These are phyloP conservation scores for Bretziella fagacearum DNA, from an alignment of 2,329 filamentous ascomycete species.

Conservation along the genomic window DNA sequence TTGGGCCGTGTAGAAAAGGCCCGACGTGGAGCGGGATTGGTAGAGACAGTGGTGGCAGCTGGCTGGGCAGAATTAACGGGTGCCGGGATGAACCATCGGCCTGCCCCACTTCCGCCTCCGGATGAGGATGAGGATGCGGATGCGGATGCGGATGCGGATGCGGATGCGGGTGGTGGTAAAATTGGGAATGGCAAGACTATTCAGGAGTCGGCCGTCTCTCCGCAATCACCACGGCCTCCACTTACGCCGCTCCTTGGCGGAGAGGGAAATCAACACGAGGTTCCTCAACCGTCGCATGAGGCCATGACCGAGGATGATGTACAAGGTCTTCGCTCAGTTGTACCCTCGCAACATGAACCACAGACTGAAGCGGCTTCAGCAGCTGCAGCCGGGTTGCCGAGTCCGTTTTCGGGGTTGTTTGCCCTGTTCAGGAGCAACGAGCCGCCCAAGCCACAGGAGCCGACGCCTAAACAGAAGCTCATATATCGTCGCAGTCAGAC, in stretches of 20 bases:
- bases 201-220: neutral
- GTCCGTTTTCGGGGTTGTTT: conserved; percentile 45
- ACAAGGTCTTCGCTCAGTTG: conserved; percentile 34
- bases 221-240: conserved; percentile 19
- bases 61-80: conserved; percentile 86
- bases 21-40: conserved; percentile 72
- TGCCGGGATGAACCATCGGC: conserved; percentile 36
- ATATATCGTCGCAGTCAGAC: conserved; percentile 70
- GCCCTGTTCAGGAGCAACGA: conserved; percentile 54
- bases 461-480: conserved; percentile 44
- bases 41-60: conserved; percentile 84
- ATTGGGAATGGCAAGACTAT: neutral
- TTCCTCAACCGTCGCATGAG: conserved; percentile 53
- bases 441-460: conserved; percentile 29
- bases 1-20: conserved; percentile 89
- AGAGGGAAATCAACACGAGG: conserved; percentile 32
- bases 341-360: conserved; percentile 19
- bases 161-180: no score
- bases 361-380: conserved; percentile 13
- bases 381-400: conserved; percentile 19
- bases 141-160: neutral
- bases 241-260: conserved; percentile 18
- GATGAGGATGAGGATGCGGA: conserved; percentile 20
- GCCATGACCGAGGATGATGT: conserved; percentile 52
- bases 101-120: conserved; percentile 29